Conservation (phyloP, 352 stramenopile genomes). For the Aphanomyces stellatus region DNA sequence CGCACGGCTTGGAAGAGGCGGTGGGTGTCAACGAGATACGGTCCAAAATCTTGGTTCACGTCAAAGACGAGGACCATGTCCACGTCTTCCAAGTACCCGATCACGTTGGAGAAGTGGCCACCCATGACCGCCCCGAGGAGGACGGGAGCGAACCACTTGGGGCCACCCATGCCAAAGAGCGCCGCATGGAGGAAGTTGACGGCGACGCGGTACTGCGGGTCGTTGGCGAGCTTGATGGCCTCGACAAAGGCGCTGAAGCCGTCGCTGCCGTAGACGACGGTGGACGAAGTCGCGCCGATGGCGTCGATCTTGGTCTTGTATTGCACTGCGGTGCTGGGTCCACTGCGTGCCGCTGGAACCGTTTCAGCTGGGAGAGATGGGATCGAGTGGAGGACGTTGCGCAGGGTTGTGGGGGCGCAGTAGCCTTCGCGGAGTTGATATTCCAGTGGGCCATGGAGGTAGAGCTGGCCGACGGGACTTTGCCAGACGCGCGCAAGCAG, state of each 20-base stretch:
- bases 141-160: not conserved
- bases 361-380: not conserved
- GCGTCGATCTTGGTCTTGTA: not conserved
- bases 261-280: conserved; percentile 13
- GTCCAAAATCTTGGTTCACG: conserved; percentile 10
- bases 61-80: conserved; percentile 14
- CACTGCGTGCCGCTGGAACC: not conserved
- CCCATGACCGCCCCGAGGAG: not conserved
- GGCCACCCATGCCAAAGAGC: conserved; percentile 8
- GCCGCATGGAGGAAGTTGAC: conserved; percentile 15
- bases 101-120: conserved; percentile 9
- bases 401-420: not conserved
- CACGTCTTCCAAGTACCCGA: conserved; percentile 12
- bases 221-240: conserved; percentile 13
- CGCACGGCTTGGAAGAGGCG: conserved; percentile 4
- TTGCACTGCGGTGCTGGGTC: not conserved
- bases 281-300: not conserved
- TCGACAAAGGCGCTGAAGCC: not conserved
- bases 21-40: not conserved
- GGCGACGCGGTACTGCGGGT: conserved; percentile 4
- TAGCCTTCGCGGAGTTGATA: conserved; percentile 14
- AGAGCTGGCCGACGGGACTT: conserved; percentile 1
- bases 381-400: conserved; percentile 16
- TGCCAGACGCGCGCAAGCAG: conserved; percentile 1
- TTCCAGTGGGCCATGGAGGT: not conserved